These are phyloP conservation scores for Solanum neorickii DNA, from an alignment of 257 asterid species.

Conservation along the genomic window DNA sequence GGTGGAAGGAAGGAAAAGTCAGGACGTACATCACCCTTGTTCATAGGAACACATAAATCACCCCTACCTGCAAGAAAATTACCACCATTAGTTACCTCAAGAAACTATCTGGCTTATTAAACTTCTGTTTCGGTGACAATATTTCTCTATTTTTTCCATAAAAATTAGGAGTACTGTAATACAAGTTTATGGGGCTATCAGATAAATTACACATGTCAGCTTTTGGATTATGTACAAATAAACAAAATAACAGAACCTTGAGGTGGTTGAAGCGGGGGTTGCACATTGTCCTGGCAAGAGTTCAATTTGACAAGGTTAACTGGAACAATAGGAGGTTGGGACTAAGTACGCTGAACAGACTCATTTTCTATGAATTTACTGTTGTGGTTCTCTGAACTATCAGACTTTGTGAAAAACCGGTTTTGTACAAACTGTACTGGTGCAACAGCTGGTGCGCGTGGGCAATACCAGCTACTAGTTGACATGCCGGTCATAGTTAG, in stretches of 20 bases:
- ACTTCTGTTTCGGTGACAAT: not conserved
- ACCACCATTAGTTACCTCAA: not conserved
- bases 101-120: not conserved
- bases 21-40: not conserved
- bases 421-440: conserved; percentile 22
- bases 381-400: conserved; percentile 3
- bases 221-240: not conserved
- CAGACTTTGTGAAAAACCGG: conserved; percentile 2
- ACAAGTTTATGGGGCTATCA: not conserved
- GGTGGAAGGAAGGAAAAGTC: not conserved
- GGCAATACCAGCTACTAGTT: no score
- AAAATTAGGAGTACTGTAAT: not conserved
- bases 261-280: not conserved
- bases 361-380: not conserved
- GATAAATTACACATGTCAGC: not conserved
- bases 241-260: not conserved
- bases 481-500: no score
- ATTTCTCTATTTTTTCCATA: not conserved
- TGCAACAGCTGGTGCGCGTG: conserved; percentile 8
- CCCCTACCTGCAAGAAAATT: not conserved
- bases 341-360: conserved; percentile 2
- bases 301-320: not conserved
- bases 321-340: not conserved
- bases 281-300: not conserved
- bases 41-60: no score